A percentile compares a stretch with the other conserved stretches of the same genome.
Evolutionary conservation across 306 rosid species (phyloP).

Genomic region (Pterocarpus macrocarpus): DNA sequence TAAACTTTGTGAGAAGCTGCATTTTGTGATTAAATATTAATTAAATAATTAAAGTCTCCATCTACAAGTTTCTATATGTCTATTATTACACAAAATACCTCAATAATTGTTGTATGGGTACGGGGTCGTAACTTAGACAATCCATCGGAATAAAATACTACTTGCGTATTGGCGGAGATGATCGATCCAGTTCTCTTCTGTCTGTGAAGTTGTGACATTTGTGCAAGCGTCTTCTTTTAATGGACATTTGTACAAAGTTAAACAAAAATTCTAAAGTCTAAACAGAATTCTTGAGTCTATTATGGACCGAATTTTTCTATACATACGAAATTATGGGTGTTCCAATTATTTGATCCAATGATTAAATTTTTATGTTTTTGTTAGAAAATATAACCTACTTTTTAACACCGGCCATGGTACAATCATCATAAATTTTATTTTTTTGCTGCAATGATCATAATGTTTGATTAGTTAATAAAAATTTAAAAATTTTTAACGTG

Average conservation of each 20-base stretch:
- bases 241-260: too few species aligned
- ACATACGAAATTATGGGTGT: too few species aligned
- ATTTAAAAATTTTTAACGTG: too few species aligned
- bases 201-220: neutral
- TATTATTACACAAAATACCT: constrained; percentile 24
- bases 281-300: too few species aligned
- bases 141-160: neutral
- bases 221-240: neutral
- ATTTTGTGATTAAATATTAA: neutral
- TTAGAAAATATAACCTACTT: too few species aligned
- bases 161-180: neutral
- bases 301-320: too few species aligned
- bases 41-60: neutral
- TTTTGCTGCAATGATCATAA: too few species aligned
- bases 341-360: too few species aligned
- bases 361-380: too few species aligned
- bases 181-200: neutral
- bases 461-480: neutral
- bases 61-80: constrained; percentile 19
- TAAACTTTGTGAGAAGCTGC: constrained; percentile 5
- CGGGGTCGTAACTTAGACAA: constrained; percentile 19
- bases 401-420: neutral
- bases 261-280: too few species aligned
- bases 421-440: neutral
- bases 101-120: constrained; percentile 18